These are phyloP conservation scores for Gnaphalium uliginosum DNA, from an alignment of 129 eudicot genomes.

Conservation along the genomic window DNA sequence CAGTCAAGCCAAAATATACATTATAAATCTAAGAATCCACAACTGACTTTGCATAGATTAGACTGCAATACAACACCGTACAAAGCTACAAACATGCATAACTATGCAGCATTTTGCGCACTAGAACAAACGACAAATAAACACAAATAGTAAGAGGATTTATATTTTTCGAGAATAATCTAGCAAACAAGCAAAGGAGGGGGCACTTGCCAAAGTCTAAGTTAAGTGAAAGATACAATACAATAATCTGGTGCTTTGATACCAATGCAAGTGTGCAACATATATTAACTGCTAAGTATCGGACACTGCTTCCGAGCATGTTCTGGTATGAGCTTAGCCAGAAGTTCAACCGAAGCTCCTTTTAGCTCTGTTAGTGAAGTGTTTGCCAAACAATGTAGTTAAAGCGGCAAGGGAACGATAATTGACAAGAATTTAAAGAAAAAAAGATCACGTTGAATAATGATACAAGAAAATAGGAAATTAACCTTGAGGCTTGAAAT, in stretches of 20 bases:
- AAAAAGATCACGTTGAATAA: not conserved
- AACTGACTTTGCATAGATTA: not conserved
- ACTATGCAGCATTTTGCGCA: slow-evolving; percentile 10
- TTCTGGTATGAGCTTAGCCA: slow-evolving; percentile 62
- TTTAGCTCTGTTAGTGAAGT: slow-evolving; percentile 53
- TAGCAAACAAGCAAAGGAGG: slow-evolving; percentile 15
- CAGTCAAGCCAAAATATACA: not conserved
- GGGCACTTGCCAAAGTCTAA: slow-evolving; percentile 20
- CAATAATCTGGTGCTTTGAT: not conserved
- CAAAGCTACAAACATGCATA: slow-evolving; percentile 14
- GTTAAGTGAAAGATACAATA: slow-evolving; percentile 4
- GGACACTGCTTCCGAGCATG: slow-evolving; percentile 77
- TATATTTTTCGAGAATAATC: slow-evolving; percentile 16
- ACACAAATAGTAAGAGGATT: not conserved
- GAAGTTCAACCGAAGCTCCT: slow-evolving; percentile 57
- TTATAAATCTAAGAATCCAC: not conserved
- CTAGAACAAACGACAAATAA: not conserved
- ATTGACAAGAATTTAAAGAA: not conserved
- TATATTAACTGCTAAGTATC: slow-evolving; percentile 30
- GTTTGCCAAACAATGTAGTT: not conserved
- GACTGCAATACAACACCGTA: not conserved
- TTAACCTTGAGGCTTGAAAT: slow-evolving; percentile 63
- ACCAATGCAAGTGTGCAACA: slow-evolving; percentile 17
- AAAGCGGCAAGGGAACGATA: not conserved
- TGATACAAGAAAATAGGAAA: not conserved